phyloP scores from a whole-genome alignment of 1,139 yeast species.

The Hanseniaspora gamundiae region DNA sequence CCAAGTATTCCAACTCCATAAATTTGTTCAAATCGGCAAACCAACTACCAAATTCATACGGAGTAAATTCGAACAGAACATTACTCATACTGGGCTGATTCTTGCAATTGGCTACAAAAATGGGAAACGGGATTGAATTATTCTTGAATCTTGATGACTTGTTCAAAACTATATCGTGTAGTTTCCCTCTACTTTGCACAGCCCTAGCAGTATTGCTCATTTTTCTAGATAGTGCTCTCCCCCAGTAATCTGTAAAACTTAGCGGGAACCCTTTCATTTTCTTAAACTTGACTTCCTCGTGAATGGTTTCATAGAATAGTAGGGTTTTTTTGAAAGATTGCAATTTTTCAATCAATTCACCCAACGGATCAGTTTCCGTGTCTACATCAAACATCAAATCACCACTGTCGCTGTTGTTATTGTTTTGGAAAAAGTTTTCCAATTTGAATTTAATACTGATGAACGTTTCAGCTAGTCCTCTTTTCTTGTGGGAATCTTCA shows the following conservation, averaged over 20 bases:
- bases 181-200: background rate
- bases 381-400: background rate
- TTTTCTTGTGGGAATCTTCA: no score
- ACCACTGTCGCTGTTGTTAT: no score
- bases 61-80: constrained; percentile 42
- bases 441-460: no score
- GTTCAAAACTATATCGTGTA: constrained; percentile 12
- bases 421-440: no score
- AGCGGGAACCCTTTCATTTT: constrained; percentile 41
- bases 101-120: constrained; percentile 29
- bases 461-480: no score
- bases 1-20: constrained; percentile 40
- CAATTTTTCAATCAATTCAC: constrained; percentile 15
- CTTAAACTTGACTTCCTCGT: constrained; percentile 39
- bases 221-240: constrained; percentile 39
- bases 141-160: constrained; percentile 22
- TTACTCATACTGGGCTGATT: constrained; percentile 17
- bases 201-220: constrained; percentile 24
- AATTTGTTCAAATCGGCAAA: constrained; percentile 40
- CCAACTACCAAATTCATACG: constrained; percentile 65
- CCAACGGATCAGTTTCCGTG: constrained; percentile 7
- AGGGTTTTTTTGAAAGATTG: constrained; percentile 28
- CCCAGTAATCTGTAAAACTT: constrained; percentile 59
- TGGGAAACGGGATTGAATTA: constrained; percentile 33
- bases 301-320: constrained; percentile 38